Evolutionary conservation across 306 rosid species (phyloP).

Genomic region (Calophaca sinica): DNA sequence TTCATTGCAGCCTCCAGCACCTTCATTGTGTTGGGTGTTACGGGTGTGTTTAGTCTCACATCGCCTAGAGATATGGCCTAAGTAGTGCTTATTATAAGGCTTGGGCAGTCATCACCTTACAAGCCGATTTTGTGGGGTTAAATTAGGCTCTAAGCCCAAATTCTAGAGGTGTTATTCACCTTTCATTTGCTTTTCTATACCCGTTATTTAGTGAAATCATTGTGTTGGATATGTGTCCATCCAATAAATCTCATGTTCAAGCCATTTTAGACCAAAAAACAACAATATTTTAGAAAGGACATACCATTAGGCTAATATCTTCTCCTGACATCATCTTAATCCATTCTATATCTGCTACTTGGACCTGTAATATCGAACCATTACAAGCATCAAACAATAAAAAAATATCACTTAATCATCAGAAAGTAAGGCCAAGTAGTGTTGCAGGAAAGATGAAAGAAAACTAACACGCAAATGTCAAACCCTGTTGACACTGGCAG

Average conservation of each 20-base stretch:
- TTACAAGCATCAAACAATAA: conserved; percentile 27
- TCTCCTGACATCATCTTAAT: conserved; percentile 72
- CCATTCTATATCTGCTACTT: conserved; percentile 94
- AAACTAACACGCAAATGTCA: conserved; percentile 20
- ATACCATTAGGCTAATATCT: conserved; percentile 83
- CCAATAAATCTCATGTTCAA: conserved; percentile 9
- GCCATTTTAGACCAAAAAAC: conserved; percentile 33
- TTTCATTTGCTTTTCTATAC: conserved; percentile 4
- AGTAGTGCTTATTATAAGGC: no score
- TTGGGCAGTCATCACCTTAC: no score
- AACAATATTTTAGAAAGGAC: conserved; percentile 40
- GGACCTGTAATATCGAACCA: conserved; percentile 66
- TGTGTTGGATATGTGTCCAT: conserved; percentile 12
- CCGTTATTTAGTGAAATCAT: background rate
- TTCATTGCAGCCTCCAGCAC: no score
- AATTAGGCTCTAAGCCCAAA: no score
- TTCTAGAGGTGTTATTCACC: background rate
- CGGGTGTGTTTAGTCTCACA: no score
- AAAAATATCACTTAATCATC: conserved; percentile 33
- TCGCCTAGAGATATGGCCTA: no score
- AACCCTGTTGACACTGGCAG: conserved; percentile 10
- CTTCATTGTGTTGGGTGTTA: no score
- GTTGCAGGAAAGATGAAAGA: conserved; percentile 21
- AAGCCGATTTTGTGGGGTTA: no score
- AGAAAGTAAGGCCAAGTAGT: conserved; percentile 20